Evolutionary conservation across 257 asterid species (phyloP), one percentile per base, ranked within the genome.

Genomic region (Jacaranda mimosifolia): DNA sequence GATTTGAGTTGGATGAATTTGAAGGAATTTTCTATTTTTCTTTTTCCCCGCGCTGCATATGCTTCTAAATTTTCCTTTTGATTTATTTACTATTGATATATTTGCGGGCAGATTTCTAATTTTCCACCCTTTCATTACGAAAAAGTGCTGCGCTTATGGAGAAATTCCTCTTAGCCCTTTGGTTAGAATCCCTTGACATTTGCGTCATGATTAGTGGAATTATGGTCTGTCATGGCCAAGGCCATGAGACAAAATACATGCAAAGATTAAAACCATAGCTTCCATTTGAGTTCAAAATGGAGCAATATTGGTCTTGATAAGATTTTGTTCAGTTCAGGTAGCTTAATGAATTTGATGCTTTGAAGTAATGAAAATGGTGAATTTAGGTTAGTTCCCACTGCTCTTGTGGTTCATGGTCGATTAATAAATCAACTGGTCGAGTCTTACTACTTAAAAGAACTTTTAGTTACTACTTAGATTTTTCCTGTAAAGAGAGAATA

Each of bases 281-380:
- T 55, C 42, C 45, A 39, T 46, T 76, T 72, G 79, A 67, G 52
- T 74, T 51, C 63, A 19, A 68, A 59, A 49, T 49, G 73, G 52
- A 58, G 77, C 21, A 17, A 39, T 63, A 12, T 45, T 48, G 60
- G 14, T 35, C 36, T 51, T 45, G 8, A 32, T 72, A 40, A 69
- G 35, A n/a, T 13, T 70, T 60, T 8, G 17, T 56, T 35, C 53
- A 49, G 70, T 70, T 70, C 57, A 53, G 39, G 63, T 49, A 65
- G 72, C 76, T 48, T 72, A 45, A 17, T 49, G 39, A 43, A 48
- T 17, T 12, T 52, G 38, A 14, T 40, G 26, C 32, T 40, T 63
- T 39, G 53, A 72, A 52, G 60, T 18, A 3, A 60, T 48, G 68
- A 63, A 68, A 78, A 12, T 35, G 70, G 19, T 39, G 32, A 48